These are phyloP conservation scores for Pyricularia sp. DNA, from an alignment of 2,329 filamentous ascomycete species.

Conservation along the genomic window DNA sequence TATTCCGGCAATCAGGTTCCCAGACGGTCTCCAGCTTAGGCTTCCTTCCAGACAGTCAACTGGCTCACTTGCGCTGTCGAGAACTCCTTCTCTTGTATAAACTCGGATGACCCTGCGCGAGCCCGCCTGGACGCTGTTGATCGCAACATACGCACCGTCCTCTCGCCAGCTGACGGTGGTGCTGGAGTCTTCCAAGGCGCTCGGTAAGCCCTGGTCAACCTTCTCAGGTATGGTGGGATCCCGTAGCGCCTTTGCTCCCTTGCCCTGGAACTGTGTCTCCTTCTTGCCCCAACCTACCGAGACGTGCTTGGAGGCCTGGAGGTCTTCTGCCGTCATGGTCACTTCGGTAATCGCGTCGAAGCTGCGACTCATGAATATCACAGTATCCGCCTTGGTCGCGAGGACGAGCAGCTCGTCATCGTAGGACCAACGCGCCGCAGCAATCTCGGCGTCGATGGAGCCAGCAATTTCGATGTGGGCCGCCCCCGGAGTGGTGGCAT, in stretches of 20 bases:
- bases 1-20: slow-evolving; percentile 80
- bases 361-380: slow-evolving; percentile 83
- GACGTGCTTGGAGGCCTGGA: slow-evolving; percentile 82
- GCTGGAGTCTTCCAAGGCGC: slow-evolving; percentile 56
- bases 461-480: slow-evolving; percentile 91
- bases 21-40: slow-evolving; percentile 81
- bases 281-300: slow-evolving; percentile 97
- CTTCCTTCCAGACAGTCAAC: slow-evolving; percentile 81
- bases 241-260: slow-evolving; percentile 60
- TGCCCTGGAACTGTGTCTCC: slow-evolving; percentile 95
- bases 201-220: slow-evolving; percentile 71
- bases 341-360: slow-evolving; percentile 77
- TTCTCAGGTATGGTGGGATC: slow-evolving; percentile 93
- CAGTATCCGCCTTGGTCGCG: slow-evolving; percentile 62
- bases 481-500: slow-evolving; percentile 34
- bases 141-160: slow-evolving; percentile 79
- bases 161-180: slow-evolving; percentile 83
- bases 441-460: slow-evolving; percentile 83
- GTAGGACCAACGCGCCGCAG: slow-evolving; percentile 82
- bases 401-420: slow-evolving; percentile 86
- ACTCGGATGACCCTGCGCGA: slow-evolving; percentile 72
- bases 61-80: slow-evolving; percentile 90
- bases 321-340: slow-evolving; percentile 58
- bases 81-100: slow-evolving; percentile 76
- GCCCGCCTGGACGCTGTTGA: slow-evolving; percentile 61